phyloP scores from a whole-genome alignment of 2,329 filamentous ascomycete species.

The Paraconiothyrium brasiliense region DNA sequence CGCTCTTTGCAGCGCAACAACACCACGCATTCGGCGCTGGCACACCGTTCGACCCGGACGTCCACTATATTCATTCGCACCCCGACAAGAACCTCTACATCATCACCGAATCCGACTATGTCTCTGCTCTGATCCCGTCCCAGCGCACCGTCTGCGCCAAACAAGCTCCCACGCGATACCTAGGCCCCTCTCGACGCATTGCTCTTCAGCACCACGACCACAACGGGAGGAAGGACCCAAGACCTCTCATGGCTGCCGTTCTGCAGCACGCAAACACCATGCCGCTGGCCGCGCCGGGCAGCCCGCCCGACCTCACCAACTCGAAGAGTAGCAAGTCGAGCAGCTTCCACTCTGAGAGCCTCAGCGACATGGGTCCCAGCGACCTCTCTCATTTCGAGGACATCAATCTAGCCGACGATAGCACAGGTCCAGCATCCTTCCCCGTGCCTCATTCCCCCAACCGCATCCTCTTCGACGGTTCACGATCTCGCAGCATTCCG shows the following conservation, averaged over 20 bases:
- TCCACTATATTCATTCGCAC: constrained; percentile 34
- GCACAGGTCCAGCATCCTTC: constrained; percentile 54
- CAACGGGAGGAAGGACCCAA: constrained; percentile 35
- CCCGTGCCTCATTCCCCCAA: constrained; percentile 50
- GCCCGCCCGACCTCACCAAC: constrained; percentile 79
- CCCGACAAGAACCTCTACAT: constrained; percentile 40
- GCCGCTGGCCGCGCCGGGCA: constrained; percentile 65
- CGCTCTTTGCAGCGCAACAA: constrained; percentile 36
- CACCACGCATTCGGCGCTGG: constrained; percentile 22
- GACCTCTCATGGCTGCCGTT: constrained; percentile 50
- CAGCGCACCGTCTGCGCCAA: constrained; percentile 37
- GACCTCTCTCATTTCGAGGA: constrained; percentile 91
- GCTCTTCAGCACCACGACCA: constrained; percentile 19
- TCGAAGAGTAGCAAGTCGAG: constrained; percentile 93
- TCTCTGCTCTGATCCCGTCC: constrained; percentile 43
- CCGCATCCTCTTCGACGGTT: constrained; percentile 43
- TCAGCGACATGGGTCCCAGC: constrained; percentile 69
- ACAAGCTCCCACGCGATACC: constrained; percentile 13
- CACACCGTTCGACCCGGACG: constrained; percentile 25
- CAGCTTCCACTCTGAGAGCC: constrained; percentile 82
- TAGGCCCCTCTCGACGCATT: constrained; percentile 34
- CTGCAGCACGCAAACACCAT: constrained; percentile 37
- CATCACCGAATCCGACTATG: constrained; percentile 49
- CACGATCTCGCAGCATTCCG: constrained; percentile 26
- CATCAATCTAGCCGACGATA: constrained; percentile 78